A percentile compares a stretch with the other conserved stretches of the same genome.
phyloP scores from a whole-genome alignment of 345 rosid species.

The Raphanus sativus region DNA sequence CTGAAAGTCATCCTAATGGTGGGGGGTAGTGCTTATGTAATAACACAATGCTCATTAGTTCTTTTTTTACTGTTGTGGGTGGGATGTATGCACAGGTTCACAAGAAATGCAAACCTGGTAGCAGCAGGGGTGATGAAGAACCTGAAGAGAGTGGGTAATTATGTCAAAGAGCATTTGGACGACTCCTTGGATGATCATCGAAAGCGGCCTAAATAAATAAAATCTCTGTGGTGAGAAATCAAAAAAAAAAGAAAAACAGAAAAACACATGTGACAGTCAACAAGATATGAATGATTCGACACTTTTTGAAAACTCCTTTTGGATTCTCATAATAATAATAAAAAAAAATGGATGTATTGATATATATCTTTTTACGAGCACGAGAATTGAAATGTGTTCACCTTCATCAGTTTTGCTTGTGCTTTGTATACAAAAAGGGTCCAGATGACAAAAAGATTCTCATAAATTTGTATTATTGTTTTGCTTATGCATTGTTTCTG shows the following conservation, averaged over 20 bases:
- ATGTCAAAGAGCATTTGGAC: constrained; percentile 54
- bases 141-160: constrained; percentile 56
- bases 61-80: too few species aligned
- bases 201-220: constrained; percentile 54
- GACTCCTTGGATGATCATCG: constrained; percentile 51
- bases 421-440: background rate
- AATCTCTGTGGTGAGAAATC: background rate
- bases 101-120: constrained; percentile 60
- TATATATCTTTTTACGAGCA: background rate
- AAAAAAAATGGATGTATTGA: constrained; percentile 10
- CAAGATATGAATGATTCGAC: constrained; percentile 15
- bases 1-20: background rate
- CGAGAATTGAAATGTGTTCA: background rate
- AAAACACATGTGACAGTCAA: constrained; percentile 16
- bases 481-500: background rate
- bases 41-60: background rate
- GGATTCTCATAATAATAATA: constrained; percentile 10
- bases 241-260: background rate
- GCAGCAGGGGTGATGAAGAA: constrained; percentile 63
- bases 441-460: background rate
- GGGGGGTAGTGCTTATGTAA: background rate
- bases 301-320: constrained; percentile 10
- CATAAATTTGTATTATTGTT: background rate
- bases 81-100: constrained; percentile 35
- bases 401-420: constrained; percentile 10